Evolutionary conservation across 148 eudicot genomes (phyloP), one percentile per base, ranked within the genome.

Genomic region (Simmondsia chinensis): DNA sequence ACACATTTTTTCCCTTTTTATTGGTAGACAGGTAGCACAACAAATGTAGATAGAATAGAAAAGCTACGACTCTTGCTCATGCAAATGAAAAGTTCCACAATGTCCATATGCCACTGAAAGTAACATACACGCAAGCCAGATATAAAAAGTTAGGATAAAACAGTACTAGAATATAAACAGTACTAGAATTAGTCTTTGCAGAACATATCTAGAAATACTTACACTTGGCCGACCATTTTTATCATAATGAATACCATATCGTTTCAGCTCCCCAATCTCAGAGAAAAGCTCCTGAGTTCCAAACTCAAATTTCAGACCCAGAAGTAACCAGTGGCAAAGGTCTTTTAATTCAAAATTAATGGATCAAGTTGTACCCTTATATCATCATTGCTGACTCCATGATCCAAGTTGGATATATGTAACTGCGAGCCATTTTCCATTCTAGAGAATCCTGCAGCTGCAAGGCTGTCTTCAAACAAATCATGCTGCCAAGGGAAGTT

Each of bases 151-250:
- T 17, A 19, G 5, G 49, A 1, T 28, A 21, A 9, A 29, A 41
- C n/a, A n/a, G n/a, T n/a, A n/a, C n/a, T n/a, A n/a, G n/a, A n/a
- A n/a, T n/a, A n/a, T n/a, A n/a, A n/a, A n/a, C n/a, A n/a, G n/a
- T n/a, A n/a, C n/a, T n/a, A n/a, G n/a, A n/a, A n/a, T n/a, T n/a
- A n/a, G n/a, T n/a, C n/a, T n/a, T n/a, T n/a, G n/a, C n/a, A n/a
- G n/a, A n/a, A n/a, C n/a, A n/a, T n/a, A n/a, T n/a, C n/a, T 20
- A 43, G 22, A 15, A 30, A n/a, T 9, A 15, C 9, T 10, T 78
- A 86, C 95, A 91, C 81, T 86, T 39, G 95, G 78, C 61, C 95
- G 68, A 24, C 95, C 91, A 33, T 87, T 81, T 57, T 62, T 66
- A 49, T 83, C 88, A 58, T 87, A 87, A 49, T 86, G 85, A 31